phyloP scores from a whole-genome alignment of 345 rosid species.

The Eucalyptus tenuipes region DNA sequence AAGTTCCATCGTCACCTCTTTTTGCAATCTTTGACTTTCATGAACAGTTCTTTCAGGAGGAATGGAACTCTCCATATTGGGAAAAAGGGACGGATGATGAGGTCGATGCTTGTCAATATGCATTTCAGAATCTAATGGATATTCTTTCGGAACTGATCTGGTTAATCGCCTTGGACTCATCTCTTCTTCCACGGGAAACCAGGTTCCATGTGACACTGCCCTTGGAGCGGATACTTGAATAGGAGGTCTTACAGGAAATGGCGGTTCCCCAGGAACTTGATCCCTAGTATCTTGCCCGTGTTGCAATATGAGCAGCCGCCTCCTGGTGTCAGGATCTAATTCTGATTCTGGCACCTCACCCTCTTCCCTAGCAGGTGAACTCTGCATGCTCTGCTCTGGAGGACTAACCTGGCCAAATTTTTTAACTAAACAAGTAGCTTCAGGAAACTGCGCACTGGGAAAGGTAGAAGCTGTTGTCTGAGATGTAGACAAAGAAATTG shows the following conservation, averaged over 20 bases:
- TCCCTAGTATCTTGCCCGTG: slow-evolving; percentile 95
- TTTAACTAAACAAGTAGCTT: slow-evolving; percentile 38
- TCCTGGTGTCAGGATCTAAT: slow-evolving; percentile 92
- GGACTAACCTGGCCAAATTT: slow-evolving; percentile 41
- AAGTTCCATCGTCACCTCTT: slow-evolving; percentile 44
- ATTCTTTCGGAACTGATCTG: slow-evolving; percentile 52
- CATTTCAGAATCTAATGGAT: slow-evolving; percentile 51
- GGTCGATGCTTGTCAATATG: slow-evolving; percentile 56
- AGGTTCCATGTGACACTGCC: slow-evolving; percentile 51
- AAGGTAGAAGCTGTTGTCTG: slow-evolving; percentile 36
- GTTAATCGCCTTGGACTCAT: slow-evolving; percentile 61
- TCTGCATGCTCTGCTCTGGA: slow-evolving; percentile 64
- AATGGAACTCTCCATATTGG: slow-evolving; percentile 53
- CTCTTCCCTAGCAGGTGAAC: slow-evolving; percentile 97
- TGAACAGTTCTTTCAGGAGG: slow-evolving; percentile 60
- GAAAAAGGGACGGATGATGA: slow-evolving; percentile 45
- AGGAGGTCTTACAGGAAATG: slow-evolving; percentile 57
- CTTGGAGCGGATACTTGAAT: slow-evolving; percentile 53
- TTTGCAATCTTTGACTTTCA: slow-evolving; percentile 70
- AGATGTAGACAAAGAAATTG: slow-evolving; percentile 32
- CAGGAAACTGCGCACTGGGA: slow-evolving; percentile 44
- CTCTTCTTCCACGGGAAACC: slow-evolving; percentile 84
- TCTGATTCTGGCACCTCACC: slow-evolving; percentile 99
- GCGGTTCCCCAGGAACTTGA: slow-evolving; percentile 44
- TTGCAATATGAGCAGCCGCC: slow-evolving; percentile 95